These are phyloP conservation scores for Xylaria grammica DNA, from an alignment of 495 filamentous ascomycete species.

Conservation along the genomic window DNA sequence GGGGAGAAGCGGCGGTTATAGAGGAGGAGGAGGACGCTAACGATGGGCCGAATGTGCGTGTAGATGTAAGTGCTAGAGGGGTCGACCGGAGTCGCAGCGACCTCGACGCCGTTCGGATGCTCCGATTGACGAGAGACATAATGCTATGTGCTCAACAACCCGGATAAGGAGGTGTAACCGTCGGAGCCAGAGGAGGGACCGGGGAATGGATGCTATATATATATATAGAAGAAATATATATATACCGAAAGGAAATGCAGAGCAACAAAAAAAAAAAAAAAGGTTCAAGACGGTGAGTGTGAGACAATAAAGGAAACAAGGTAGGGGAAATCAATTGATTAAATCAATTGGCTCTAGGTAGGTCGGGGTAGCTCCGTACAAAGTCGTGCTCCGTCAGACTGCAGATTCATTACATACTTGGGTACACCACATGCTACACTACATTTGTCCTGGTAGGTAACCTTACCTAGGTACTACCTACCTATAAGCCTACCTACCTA, in stretches of 20 bases:
- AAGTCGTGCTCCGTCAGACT: too few species aligned
- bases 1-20: constrained; percentile 28
- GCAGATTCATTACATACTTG: neutral
- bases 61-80: constrained; percentile 25
- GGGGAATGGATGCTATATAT: too few species aligned
- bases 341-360: constrained; percentile 15
- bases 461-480: too few species aligned
- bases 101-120: constrained; percentile 38
- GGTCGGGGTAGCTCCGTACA: constrained; percentile 14
- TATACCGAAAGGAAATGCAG: neutral
- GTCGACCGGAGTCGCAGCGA: constrained; percentile 38
- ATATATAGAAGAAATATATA: too few species aligned
- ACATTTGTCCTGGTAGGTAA: too few species aligned
- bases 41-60: constrained; percentile 25
- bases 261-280: neutral
- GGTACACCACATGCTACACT: neutral
- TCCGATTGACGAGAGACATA: constrained; percentile 41
- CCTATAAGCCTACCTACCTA: too few species aligned
- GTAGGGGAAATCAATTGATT: constrained; percentile 10
- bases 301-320: neutral
- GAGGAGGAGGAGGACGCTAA: constrained; percentile 31
- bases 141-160: constrained; percentile 15
- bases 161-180: too few species aligned
- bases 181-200: neutral
- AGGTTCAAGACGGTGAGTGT: neutral